Base-by-base conservation (phyloP, 2,329 filamentous ascomycete species). In the Colletotrichum melonis region DNA sequence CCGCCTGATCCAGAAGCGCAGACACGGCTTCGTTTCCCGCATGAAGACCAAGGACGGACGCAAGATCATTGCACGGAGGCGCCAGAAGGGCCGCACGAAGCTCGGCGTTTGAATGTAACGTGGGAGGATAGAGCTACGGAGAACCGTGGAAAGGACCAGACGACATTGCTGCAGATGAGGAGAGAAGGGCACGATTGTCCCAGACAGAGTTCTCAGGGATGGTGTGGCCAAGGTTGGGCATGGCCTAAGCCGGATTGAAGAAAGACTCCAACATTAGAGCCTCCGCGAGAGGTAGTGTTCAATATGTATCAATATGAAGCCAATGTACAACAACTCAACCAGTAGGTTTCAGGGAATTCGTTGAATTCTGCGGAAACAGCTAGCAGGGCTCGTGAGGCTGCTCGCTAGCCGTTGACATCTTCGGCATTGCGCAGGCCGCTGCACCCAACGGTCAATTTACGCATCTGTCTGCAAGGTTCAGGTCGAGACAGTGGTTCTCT, bases 1-100 rank as follows among this genome's bases (percentile, higher is more conserved):
- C 67, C 85, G 89, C 46, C 82, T 91, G 67, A 80, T 91, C 16
- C 88, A 90, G 81, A 91, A 91, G 85, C 85, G 89, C 28, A 85
- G 89, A 76, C 86, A 88, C 75, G 90, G 90, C 1, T 92, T 90
- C 77, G 80, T 92, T 60, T 85, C 83, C 76, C 83, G 89, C 49
- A 80, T 86, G 76, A 82, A 85, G 76, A 86, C 85, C 58, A 85
- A 84, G 78, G 87, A 84, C 11, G 90, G 90, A 3, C 82, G 85
- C 70, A 88, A 86, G 82, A 89, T 86, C 73, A 78, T 92, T 65
- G 80, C 83, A 78, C 81, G 89, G 77, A 84, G 90, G 80, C 84
- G 78, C 81, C 76, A 83, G 16, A 91, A 91, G 86, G 87, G 88
- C 66, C 81, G 90, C 75, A 83, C 81, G 77, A 80, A 83, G 77